Percentiles rank a stretch among this genome's conserved stretches.
These are phyloP conservation scores for Tylopilus subfusipes DNA, from an alignment of 768 basidiomycete genomes.

Conservation along the genomic window DNA sequence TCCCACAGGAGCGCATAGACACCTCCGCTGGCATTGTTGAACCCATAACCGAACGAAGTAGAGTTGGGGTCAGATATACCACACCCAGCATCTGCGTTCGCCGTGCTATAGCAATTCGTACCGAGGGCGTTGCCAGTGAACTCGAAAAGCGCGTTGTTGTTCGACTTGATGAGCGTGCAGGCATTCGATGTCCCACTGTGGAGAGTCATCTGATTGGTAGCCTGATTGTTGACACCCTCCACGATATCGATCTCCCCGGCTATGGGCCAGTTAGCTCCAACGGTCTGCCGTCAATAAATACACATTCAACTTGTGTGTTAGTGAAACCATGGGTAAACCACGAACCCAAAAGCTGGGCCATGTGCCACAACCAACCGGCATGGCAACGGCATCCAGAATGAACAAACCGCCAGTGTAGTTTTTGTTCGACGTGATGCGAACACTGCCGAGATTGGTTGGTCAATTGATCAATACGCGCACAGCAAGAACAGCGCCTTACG, in stretches of 20 bases:
- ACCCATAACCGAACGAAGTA: slow-evolving; percentile 41
- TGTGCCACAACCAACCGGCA: slow-evolving; percentile 67
- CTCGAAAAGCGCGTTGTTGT: slow-evolving; percentile 6
- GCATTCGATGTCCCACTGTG: slow-evolving; percentile 51
- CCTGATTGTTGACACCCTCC: slow-evolving; percentile 64
- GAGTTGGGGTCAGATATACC: slow-evolving; percentile 41
- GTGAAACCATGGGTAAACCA: slow-evolving; percentile 2
- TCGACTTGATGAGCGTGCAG: slow-evolving; percentile 19
- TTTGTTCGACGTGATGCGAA: slow-evolving; percentile 66
- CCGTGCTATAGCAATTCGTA: slow-evolving; percentile 40
- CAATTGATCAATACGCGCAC: neutral
- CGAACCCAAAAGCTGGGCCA: slow-evolving; percentile 59
- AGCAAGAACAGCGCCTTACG: slow-evolving; percentile 31
- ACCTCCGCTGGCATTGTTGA: slow-evolving; percentile 41
- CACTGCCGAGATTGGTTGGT: slow-evolving; percentile 36
- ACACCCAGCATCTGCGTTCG: slow-evolving; percentile 46
- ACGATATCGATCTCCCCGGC: slow-evolving; percentile 69
- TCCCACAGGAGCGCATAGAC: slow-evolving; percentile 60
- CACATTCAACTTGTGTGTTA: neutral
- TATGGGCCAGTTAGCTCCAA: slow-evolving; percentile 50
- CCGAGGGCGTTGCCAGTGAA: slow-evolving; percentile 25
- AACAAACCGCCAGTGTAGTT: slow-evolving; percentile 65
- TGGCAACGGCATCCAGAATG: slow-evolving; percentile 65
- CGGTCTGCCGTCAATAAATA: slow-evolving; percentile 28
- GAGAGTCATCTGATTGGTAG: slow-evolving; percentile 60